Conservation (phyloP, 257 asterid genomes). For the Euphrasia confusa region DNA sequence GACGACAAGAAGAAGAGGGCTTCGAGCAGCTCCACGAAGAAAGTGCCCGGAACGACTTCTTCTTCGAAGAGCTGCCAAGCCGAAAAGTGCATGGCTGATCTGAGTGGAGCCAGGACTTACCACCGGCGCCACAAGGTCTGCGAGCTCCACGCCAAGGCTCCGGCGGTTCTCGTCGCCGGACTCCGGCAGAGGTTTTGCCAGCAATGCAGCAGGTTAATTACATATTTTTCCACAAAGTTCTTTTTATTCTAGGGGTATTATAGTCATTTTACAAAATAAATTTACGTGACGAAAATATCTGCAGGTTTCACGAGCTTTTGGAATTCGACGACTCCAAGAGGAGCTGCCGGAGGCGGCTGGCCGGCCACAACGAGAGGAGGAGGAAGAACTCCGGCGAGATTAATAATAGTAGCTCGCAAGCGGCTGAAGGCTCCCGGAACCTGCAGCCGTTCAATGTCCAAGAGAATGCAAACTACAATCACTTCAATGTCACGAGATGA, state of each 20-base stretch:
- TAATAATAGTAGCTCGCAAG: constrained; percentile 11
- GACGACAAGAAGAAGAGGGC: constrained; percentile 44
- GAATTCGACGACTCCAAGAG: constrained; percentile 51
- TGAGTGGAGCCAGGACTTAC: constrained; percentile 51
- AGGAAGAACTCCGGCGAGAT: constrained; percentile 41
- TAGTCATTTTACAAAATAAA: too few species aligned
- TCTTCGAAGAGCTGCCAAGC: constrained; percentile 54
- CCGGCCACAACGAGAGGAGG: constrained; percentile 73
- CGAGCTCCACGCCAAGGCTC: constrained; percentile 61
- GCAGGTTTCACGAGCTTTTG: constrained; percentile 44
- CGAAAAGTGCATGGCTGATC: constrained; percentile 51
- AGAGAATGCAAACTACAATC: constrained; percentile 38
- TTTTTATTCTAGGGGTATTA: too few species aligned
- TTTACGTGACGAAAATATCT: background rate
- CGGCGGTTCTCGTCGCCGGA: constrained; percentile 60
- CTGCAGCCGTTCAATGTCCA: background rate
- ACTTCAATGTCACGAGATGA: constrained; percentile 32
- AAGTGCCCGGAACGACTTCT: constrained; percentile 21
- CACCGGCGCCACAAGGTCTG: constrained; percentile 73
- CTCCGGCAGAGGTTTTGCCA: constrained; percentile 75
- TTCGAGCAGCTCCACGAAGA: constrained; percentile 23
- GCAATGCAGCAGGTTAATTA: constrained; percentile 70
- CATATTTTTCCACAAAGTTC: too few species aligned
- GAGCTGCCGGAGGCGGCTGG: constrained; percentile 56
- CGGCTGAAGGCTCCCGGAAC: constrained; percentile 28